Evolutionary conservation across 2,329 filamentous ascomycete species (phyloP).

Genomic region (Hymenoscyphus infarciens): DNA sequence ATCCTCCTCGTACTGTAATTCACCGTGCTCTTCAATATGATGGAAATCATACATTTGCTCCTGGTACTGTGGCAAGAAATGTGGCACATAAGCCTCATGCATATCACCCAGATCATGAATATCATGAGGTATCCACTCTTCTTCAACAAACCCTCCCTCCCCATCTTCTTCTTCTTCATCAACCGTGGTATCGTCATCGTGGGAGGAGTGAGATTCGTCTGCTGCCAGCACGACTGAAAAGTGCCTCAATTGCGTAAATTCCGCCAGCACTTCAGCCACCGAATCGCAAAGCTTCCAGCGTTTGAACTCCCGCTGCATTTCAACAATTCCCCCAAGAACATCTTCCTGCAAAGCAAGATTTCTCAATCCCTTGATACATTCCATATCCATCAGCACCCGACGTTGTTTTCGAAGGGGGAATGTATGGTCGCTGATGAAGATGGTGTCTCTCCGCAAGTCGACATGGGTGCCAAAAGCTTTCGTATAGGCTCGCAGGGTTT

Average conservation of each 20-base stretch:
- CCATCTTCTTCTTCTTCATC: not conserved
- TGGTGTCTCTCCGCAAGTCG: conserved; percentile 18
- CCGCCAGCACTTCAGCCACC: conserved; percentile 7
- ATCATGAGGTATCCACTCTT: not conserved
- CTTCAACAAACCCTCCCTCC: not conserved
- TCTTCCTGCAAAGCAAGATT: conserved; percentile 15
- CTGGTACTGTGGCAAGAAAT: not conserved
- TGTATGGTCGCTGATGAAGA: conserved; percentile 22
- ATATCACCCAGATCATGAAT: not conserved
- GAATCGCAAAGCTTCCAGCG: conserved; percentile 1
- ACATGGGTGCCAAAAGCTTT: conserved; percentile 17
- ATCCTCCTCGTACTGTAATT: not conserved
- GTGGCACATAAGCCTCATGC: not conserved
- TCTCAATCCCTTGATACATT: conserved; percentile 9
- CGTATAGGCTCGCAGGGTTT: conserved; percentile 17
- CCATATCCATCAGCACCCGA: conserved; percentile 11
- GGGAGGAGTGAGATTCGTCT: conserved; percentile 4
- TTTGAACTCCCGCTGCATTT: not conserved
- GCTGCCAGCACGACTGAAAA: conserved; percentile 12
- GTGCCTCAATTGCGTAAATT: conserved; percentile 9
- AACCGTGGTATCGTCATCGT: not conserved
- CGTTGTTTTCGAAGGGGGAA: conserved; percentile 15
- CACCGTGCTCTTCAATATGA: conserved; percentile 3
- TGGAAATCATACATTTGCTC: conserved; percentile 1
- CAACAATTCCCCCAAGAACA: not conserved